Evolutionary conservation across 2,329 filamentous ascomycete genomes (phyloP), one percentile per base, ranked within the genome.

Genomic region (Ophiostoma perfectum): DNA sequence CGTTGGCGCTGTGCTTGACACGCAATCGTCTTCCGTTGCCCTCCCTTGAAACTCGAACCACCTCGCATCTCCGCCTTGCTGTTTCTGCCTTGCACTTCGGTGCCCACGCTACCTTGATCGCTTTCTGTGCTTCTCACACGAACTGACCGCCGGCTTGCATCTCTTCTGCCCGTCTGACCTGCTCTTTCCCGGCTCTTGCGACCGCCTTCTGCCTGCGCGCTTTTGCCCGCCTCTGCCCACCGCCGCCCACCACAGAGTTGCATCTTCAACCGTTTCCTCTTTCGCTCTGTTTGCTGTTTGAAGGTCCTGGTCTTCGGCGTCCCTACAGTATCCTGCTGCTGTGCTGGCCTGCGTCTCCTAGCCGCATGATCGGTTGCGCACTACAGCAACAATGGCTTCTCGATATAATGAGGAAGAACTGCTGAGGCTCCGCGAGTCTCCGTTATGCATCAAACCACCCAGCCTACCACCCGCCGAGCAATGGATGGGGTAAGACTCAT

Each of bases 401-500:
- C 85, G 87, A 82, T 97, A 97, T 78, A 85, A 90, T 71, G 83
- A 86, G 78, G 91, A 93, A 72, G 85, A 90, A 79, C 83, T 98
- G 74, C 82, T 92, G 74, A 83, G 84, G 77, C 82, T 98, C 75
- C 87, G 89, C 79, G 83, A 90, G 70, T 97, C 94, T 72, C 93
- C 93, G 72, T 83, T 97, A 78, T 93, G 93, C 75, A 81, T 85
- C 74, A 96, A 91, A 79, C 94, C 94, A 64, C 82, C 89, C 72
- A 86, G 84, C 72, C 84, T 97, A 63, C 93, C 93, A 72, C 90
- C 92, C 39, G 86, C 90, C 72, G 92, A 96, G 80, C 92, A 96
- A 82, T 98, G 93, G 93, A 96, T 97, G 92, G 93, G 94, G 90
- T 96, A 83, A 76, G 86, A 62, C 36, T 12, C 8, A 41, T 11